Percentiles rank a stretch among this genome's conserved stretches.
phyloP scores from a whole-genome alignment of 768 basidiomycete species.

The Suillus weaverae region DNA sequence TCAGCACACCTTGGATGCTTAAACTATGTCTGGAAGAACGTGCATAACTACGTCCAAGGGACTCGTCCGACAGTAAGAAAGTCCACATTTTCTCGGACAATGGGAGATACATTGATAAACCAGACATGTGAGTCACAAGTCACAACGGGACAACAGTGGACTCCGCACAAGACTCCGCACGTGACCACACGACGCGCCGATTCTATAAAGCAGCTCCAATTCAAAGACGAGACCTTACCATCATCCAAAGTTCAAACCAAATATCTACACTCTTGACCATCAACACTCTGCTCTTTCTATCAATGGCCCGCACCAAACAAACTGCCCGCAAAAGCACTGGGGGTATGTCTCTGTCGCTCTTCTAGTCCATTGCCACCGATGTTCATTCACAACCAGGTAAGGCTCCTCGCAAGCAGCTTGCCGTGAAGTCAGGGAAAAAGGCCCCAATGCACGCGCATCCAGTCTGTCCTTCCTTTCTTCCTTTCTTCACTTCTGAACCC shows the following conservation, averaged over 20 bases:
- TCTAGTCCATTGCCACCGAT: not conserved
- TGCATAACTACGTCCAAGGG: not conserved
- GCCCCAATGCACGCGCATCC: constrained; percentile 54
- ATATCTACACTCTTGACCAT: not conserved
- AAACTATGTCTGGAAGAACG: not conserved
- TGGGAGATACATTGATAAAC: not conserved
- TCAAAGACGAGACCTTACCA: not conserved
- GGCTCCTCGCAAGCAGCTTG: constrained; percentile 72
- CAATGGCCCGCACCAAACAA: constrained; percentile 77
- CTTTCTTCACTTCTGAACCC: constrained; percentile 9
- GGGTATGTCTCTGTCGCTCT: constrained; percentile 39
- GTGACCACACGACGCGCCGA: not conserved
- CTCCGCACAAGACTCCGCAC: not conserved
- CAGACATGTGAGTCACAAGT: not conserved
- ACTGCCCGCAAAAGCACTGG: constrained; percentile 77
- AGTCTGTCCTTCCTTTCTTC: constrained; percentile 26
- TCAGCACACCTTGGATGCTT: not conserved
- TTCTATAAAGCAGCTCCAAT: not conserved
- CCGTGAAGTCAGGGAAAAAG: constrained; percentile 49
- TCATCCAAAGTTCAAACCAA: not conserved
- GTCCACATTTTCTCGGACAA: not conserved
- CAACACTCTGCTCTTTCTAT: not conserved
- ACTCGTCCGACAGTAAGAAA: not conserved
- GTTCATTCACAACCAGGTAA: constrained; percentile 38
- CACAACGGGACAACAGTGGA: not conserved